Base-by-base conservation (phyloP, 2,329 filamentous ascomycete genomes). In the Zopfia rhizophila region DNA sequence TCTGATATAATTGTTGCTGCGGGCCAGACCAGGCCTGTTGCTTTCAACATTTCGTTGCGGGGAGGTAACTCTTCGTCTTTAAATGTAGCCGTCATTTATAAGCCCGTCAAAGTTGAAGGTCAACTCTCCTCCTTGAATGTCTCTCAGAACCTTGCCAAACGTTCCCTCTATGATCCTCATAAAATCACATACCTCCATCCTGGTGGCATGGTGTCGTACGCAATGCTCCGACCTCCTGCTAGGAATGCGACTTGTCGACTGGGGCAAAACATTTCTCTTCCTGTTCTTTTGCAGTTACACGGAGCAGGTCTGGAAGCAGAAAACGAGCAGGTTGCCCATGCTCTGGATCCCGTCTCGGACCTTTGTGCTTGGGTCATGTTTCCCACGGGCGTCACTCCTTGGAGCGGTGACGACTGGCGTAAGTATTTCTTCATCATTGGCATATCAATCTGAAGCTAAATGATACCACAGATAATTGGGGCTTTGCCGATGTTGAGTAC, bases 401-500 rank as follows among this genome's bases (percentile, higher is more conserved):
- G 82, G 82, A 81, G 79, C 54, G 78, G 78, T 17, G 82, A 85
- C 62, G 82, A 85, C 56, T 85, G 82, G 82, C 82, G 74, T 77
- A 65, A 58, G 73, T 60, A 17, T 17, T 8, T 1, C 14, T 23
- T 5, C 43, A 23, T 7, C 35, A 13, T 29, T 13, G 33, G 13
- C 63, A 60, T 17, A 14, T 12, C 13, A 21, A 29, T 14, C 10
- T 7, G 7, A 37, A 24, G 27, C 31, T 58, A 21, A 56, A 7
- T 19, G 29, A 18, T 33, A 12, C 35, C 23, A 16, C 27, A 72
- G 69, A 84, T 58, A 76, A 70, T 4, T 85, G 81, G 80, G 82
- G 82, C 0, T 78, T 79, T 53, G 71, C 77, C 14, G 82, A 85
- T 62, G 73, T 81, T 19, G 74, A 82, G 64, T 78, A 79, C 53